A percentile compares a stretch with the other conserved stretches of the same genome.
phyloP scores from a whole-genome alignment of 2,329 filamentous ascomycete species.

The Arthroderma sp. region DNA sequence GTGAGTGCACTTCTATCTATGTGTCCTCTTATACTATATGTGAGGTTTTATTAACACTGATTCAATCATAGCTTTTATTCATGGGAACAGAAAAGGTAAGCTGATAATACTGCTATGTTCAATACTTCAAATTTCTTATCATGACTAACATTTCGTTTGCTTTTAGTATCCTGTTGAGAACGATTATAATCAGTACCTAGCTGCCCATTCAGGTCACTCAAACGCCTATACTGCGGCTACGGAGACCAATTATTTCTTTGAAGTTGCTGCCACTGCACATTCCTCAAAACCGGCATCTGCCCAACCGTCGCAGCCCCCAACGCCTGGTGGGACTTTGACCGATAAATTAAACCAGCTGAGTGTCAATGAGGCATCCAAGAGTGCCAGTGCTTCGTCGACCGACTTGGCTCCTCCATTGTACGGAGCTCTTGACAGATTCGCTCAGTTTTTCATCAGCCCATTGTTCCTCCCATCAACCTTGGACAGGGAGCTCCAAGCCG shows the following conservation, averaged over 20 bases:
- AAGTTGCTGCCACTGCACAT: slow-evolving; percentile 66
- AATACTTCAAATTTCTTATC: too few relatives aligned
- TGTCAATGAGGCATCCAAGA: slow-evolving; percentile 10
- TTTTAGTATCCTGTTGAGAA: slow-evolving; percentile 77
- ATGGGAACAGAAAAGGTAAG: slow-evolving; percentile 91
- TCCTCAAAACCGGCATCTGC: slow-evolving; percentile 4
- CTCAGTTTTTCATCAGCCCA: slow-evolving; percentile 84
- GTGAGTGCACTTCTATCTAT: too few relatives aligned
- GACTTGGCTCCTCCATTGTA: slow-evolving; percentile 47
- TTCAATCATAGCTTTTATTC: slow-evolving; percentile 50
- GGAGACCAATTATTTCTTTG: slow-evolving; percentile 96
- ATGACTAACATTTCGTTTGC: slow-evolving; percentile 3
- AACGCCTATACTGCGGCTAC: slow-evolving; percentile 91
- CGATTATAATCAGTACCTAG: slow-evolving; percentile 86
- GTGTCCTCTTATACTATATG: too few relatives aligned
- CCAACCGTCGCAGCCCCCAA: slow-evolving; percentile 5
- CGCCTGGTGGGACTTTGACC: slow-evolving; percentile 5
- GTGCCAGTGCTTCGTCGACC: slow-evolving; percentile 13
- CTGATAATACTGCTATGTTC: neutral
- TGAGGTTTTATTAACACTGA: too few relatives aligned
- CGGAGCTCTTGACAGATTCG: slow-evolving; percentile 78
- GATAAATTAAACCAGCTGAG: slow-evolving; percentile 9
- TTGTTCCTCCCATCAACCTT: slow-evolving; percentile 74
- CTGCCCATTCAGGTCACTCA: slow-evolving; percentile 76
- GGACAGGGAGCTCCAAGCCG: slow-evolving; percentile 74